Conservation (phyloP, 495 filamentous ascomycete species). For the Rostrohypoxylon terebratum region DNA sequence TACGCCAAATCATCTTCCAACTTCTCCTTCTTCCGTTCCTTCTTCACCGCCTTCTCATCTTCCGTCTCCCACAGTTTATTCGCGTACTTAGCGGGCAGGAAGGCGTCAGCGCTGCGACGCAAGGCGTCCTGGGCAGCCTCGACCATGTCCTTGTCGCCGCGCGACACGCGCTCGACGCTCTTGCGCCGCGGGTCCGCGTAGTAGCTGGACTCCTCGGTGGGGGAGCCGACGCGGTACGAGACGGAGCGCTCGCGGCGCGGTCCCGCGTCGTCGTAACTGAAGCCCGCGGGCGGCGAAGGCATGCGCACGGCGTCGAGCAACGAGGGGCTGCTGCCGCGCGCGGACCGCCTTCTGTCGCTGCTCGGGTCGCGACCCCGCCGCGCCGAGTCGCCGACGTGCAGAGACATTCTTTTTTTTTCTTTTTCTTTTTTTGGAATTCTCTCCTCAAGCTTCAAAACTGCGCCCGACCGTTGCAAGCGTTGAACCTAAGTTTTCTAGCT, state of each 20-base stretch:
- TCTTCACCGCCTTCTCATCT: slow-evolving; percentile 38
- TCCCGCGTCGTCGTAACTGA: slow-evolving; percentile 48
- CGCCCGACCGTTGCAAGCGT: not conserved
- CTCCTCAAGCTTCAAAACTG: not conserved
- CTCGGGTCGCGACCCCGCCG: slow-evolving; percentile 66
- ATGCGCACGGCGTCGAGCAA: slow-evolving; percentile 63
- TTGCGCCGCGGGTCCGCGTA: slow-evolving; percentile 42
- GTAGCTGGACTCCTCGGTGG: slow-evolving; percentile 47
- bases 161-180: slow-evolving; percentile 50
- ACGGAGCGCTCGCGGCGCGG: slow-evolving; percentile 46
- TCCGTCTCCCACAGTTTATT: slow-evolving; percentile 41
- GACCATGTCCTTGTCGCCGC: slow-evolving; percentile 58
- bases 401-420: slow-evolving; percentile 50
- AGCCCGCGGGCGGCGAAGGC: slow-evolving; percentile 53
- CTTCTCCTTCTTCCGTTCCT: slow-evolving; percentile 50
- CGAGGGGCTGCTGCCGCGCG: slow-evolving; percentile 53
- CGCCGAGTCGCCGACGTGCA: slow-evolving; percentile 66
- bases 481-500: not conserved
- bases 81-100: slow-evolving; percentile 47
- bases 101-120: slow-evolving; percentile 42
- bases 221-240: slow-evolving; percentile 57
- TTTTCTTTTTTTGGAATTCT: not conserved
- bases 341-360: slow-evolving; percentile 55
- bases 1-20: slow-evolving; percentile 61
- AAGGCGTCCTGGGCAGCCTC: slow-evolving; percentile 47